Conservation (phyloP, 2,329 filamentous ascomycete genomes). For the Plenodomus lindquistii region DNA sequence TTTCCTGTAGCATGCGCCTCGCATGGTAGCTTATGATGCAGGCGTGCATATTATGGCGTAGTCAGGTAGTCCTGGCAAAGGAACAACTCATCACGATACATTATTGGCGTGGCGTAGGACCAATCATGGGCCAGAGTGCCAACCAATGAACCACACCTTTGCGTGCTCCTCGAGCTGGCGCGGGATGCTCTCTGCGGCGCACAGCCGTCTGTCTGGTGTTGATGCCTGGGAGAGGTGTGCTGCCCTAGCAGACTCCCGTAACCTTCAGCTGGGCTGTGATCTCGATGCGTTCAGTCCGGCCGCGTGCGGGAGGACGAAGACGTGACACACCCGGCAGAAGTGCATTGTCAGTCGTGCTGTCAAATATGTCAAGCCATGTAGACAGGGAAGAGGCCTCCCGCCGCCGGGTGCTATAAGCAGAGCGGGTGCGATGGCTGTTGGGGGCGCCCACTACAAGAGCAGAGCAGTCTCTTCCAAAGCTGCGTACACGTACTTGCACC, state of each 20-base stretch:
- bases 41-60: slow-evolving; percentile 24
- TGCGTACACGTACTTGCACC: too few species aligned
- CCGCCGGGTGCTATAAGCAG: slow-evolving; percentile 24
- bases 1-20: slow-evolving; percentile 8
- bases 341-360: slow-evolving; percentile 31
- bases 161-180: slow-evolving; percentile 14
- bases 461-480: not conserved
- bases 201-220: slow-evolving; percentile 11
- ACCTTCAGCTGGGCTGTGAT: slow-evolving; percentile 11
- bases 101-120: slow-evolving; percentile 21
- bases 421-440: slow-evolving; percentile 17
- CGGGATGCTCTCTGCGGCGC: slow-evolving; percentile 5
- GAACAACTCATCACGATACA: slow-evolving; percentile 39
- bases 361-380: not conserved
- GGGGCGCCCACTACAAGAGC: too few species aligned
- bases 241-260: slow-evolving; percentile 9
- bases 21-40: slow-evolving; percentile 24
- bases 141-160: slow-evolving; percentile 7
- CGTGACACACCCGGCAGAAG: slow-evolving; percentile 16
- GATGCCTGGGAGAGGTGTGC: slow-evolving; percentile 25
- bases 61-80: slow-evolving; percentile 12
- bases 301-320: slow-evolving; percentile 12
- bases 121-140: slow-evolving; percentile 19
- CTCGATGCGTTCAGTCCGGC: slow-evolving; percentile 20
- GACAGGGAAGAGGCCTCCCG: not conserved